A percentile compares a stretch with the other conserved stretches of the same genome.
These are phyloP conservation scores for Ceriops decandra DNA, from an alignment of 345 rosid species.

Conservation along the genomic window DNA sequence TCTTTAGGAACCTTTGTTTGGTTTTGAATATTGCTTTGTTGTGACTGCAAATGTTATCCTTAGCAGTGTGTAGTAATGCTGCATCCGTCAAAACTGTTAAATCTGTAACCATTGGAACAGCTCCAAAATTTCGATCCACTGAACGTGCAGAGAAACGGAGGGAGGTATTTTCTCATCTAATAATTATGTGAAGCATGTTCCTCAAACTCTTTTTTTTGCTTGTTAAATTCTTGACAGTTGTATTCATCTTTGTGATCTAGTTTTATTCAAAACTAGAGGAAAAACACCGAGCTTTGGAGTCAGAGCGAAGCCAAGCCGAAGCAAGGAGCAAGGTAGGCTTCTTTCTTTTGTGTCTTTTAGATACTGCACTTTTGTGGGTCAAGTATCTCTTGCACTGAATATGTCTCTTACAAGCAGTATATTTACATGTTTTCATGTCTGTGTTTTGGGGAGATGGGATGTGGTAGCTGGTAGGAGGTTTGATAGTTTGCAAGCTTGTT, in stretches of 20 bases:
- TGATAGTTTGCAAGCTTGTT: neutral
- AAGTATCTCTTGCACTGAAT: neutral
- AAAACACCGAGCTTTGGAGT: slow-evolving; percentile 79
- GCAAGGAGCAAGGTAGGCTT: slow-evolving; percentile 66
- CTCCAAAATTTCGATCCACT: slow-evolving; percentile 77
- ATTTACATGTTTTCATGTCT: neutral
- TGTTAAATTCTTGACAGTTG: no score
- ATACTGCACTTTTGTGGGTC: neutral
- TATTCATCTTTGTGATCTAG: slow-evolving; percentile 31
- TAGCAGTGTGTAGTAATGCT: slow-evolving; percentile 59
- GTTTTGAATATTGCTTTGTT: slow-evolving; percentile 3
- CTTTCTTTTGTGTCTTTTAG: neutral
- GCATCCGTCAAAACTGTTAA: slow-evolving; percentile 57
- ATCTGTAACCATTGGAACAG: slow-evolving; percentile 74
- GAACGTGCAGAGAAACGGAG: slow-evolving; percentile 86
- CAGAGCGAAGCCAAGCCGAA: slow-evolving; percentile 65
- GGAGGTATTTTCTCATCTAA: slow-evolving; percentile 48
- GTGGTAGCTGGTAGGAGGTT: no score
- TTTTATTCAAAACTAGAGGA: slow-evolving; percentile 80
- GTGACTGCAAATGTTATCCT: slow-evolving; percentile 39
- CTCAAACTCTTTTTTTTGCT: neutral
- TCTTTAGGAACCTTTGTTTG: neutral
- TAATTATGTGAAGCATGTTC: neutral
- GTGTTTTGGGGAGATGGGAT: neutral
- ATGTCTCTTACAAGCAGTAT: neutral